phyloP scores from a whole-genome alignment of 257 asterid species.

The Capsicum chinense region DNA sequence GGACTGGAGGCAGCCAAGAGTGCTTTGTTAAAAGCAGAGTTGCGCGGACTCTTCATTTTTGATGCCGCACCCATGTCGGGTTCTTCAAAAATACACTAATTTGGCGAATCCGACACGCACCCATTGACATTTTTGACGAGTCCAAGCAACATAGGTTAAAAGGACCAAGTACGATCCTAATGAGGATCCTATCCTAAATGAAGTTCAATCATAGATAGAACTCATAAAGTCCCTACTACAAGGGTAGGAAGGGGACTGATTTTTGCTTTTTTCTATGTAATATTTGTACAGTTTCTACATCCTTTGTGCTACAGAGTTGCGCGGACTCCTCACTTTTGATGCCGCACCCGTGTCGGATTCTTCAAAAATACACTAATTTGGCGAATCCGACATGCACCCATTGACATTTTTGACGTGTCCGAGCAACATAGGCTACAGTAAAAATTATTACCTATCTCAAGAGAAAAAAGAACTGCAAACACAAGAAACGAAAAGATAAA shows the following conservation, averaged over 20 bases:
- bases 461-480: neutral
- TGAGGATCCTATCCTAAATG: slow-evolving; percentile 11
- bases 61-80: too few species aligned
- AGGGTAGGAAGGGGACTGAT: neutral
- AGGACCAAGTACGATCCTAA: too few species aligned
- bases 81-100: too few species aligned
- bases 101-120: too few species aligned
- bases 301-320: neutral
- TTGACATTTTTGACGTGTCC: too few species aligned
- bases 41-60: too few species aligned
- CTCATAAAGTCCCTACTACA: slow-evolving; percentile 13
- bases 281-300: neutral
- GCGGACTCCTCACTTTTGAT: too few species aligned
- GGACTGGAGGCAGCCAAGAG: neutral
- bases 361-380: too few species aligned
- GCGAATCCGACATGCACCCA: too few species aligned
- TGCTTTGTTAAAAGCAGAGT: neutral
- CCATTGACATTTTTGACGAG: too few species aligned
- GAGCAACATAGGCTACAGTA: neutral
- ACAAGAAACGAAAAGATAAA: neutral
- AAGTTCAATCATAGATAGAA: neutral
- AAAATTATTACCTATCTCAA: neutral
- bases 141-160: too few species aligned
- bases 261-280: neutral
- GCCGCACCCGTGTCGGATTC: too few species aligned